phyloP scores from a whole-genome alignment of 805 yeast genomes.

The Nakazawaea ishiwadae region DNA sequence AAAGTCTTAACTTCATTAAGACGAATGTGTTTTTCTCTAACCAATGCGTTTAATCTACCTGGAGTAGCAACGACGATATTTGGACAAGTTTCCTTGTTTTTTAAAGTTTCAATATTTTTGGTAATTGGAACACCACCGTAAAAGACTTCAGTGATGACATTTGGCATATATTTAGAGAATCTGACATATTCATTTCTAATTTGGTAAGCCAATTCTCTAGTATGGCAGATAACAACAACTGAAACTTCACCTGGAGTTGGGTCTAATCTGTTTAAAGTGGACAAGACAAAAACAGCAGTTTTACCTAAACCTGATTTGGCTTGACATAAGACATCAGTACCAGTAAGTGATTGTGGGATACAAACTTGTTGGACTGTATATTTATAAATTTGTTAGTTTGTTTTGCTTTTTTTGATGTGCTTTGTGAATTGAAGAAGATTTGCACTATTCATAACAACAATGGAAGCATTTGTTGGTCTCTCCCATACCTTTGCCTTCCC shows the following conservation, averaged over 20 bases:
- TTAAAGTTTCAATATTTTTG: conserved; percentile 81
- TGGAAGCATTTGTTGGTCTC: no score
- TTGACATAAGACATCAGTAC: conserved; percentile 97
- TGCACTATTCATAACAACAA: no score
- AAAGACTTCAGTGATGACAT: conserved; percentile 92
- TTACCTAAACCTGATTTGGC: conserved; percentile 99
- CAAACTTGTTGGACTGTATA: conserved; percentile 89
- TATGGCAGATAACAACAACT: conserved; percentile 93
- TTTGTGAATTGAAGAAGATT: conserved; percentile 1
- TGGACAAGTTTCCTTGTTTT: conserved; percentile 91
- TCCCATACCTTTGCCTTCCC: no score
- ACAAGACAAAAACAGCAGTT: conserved; percentile 94
- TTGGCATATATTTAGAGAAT: conserved; percentile 98
- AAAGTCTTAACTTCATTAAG: conserved; percentile 88
- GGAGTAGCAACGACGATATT: conserved; percentile 97
- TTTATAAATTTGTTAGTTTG: conserved; percentile 16
- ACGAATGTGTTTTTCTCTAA: conserved; percentile 84
- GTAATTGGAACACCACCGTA: conserved; percentile 91
- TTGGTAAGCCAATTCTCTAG: conserved; percentile 98
- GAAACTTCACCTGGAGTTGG: conserved; percentile 97
- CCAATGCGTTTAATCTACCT: conserved; percentile 93
- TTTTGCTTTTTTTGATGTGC: not conserved
- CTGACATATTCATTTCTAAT: conserved; percentile 96
- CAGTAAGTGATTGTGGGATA: conserved; percentile 96
- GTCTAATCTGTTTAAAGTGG: conserved; percentile 94